Evolutionary conservation across 345 rosid species (phyloP), one percentile per base, ranked within the genome.

Genomic region (Aethionema arabicum): DNA sequence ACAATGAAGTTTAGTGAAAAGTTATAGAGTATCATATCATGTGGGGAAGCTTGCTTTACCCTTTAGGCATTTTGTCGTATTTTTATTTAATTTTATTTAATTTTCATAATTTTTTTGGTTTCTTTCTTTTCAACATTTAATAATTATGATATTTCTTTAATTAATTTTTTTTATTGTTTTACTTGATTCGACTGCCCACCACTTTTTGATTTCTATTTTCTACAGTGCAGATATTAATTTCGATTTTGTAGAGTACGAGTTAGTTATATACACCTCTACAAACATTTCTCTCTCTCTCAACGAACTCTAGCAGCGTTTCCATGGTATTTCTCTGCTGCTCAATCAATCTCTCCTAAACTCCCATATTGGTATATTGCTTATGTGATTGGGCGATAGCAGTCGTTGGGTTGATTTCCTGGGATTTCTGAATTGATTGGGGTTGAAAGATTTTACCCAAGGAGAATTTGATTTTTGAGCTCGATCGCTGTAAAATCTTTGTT

Each of bases 11-110:
- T 1, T 42, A 66, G 64, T 47, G 50, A 66, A 56, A 54, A 69
- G 55, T 2, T 21, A 21, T 21, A 37, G 67, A 53, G 62, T 54
- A 54, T 69, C 56, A 46, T 9, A 54, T n/a, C 68, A 63, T 63
- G 64, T 69, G 73, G 7, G 9, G 41, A 61, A 61, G 56, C 0
- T 54, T 62, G 29, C 54, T 11, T 21, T 21, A 21, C 27, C 27
- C 27, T 21, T 61, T 47, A 29, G 63, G 67, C 16, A 61, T 62
- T 62, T 38, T 12, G 68, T 62, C 74, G 68, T 56, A 69, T 63
- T 65, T 48, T 46, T 31, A 10, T 53, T 48, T 12, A 32, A 0
- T 7, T 15, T 32, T 44, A 29, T 27, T 3, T 15, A n/a, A n/a
- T n/a, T 54, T 13, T 9, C 10, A 21, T 49, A 16, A n/a, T n/a